Conservation (phyloP, 768 basidiomycete species). For the Mycena filopes region DNA sequence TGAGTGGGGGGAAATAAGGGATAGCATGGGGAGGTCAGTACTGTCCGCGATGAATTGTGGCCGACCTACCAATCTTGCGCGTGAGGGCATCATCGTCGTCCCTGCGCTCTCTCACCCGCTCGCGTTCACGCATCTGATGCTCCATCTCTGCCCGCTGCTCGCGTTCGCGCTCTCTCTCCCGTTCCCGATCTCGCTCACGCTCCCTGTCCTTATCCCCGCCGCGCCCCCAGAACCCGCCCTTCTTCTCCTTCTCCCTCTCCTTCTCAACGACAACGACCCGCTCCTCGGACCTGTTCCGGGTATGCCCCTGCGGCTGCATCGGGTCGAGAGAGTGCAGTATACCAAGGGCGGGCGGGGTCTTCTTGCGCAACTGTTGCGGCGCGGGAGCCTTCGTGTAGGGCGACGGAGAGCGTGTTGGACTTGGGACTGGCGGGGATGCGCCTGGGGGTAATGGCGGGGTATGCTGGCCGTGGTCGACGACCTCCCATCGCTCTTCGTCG, state of each 20-base stretch:
- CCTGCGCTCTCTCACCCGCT: conserved; percentile 41
- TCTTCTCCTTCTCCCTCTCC: conserved; percentile 54
- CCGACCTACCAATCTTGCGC: conserved; percentile 71
- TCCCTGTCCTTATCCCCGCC: conserved; percentile 52
- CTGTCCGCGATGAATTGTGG: too few species aligned
- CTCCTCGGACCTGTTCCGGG: conserved; percentile 49
- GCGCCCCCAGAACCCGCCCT: conserved; percentile 65
- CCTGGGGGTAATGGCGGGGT: conserved; percentile 52
- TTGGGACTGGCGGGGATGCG: conserved; percentile 53
- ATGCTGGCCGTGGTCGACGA: conserved; percentile 42
- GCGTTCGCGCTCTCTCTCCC: conserved; percentile 37
- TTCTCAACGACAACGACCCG: conserved; percentile 45
- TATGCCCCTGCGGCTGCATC: conserved; percentile 21
- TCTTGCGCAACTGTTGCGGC: conserved; percentile 41
- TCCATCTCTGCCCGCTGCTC: conserved; percentile 32
- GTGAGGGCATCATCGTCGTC: conserved; percentile 69
- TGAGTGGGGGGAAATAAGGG: too few species aligned
- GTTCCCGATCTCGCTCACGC: conserved; percentile 46
- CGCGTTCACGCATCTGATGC: conserved; percentile 17
- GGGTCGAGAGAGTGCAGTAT: conserved; percentile 76
- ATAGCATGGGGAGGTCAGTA: too few species aligned
- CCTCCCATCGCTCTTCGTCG: conserved; percentile 61
- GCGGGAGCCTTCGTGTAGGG: conserved; percentile 53
- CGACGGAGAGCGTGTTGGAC: conserved; percentile 55
- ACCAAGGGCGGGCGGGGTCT: conserved; percentile 48